Evolutionary conservation across 805 yeast species (phyloP), one percentile per base, ranked within the genome.

Genomic region (Sugiyamaella mastotermitis): DNA sequence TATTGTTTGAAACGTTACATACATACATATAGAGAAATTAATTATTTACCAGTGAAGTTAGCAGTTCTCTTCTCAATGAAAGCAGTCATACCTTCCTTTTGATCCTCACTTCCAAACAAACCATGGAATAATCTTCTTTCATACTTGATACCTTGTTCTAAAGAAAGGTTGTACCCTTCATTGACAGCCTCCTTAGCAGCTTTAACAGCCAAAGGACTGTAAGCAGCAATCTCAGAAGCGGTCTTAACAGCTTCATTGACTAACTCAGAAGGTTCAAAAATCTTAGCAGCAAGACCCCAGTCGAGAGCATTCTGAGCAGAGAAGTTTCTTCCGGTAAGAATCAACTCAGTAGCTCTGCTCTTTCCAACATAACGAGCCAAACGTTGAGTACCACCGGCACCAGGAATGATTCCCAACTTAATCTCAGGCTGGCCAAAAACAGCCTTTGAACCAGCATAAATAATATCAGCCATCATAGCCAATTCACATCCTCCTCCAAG

Each of bases 401-500:
- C 74, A 19, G 75, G 75, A 30, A 70, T 61, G 14, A 71, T 61
- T 3, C 78, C 78, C 18, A 72, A 58, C 42, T 65, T 67, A 50
- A 72, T 68, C 52, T 72, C 78, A 18, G 78, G 78, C 52, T 72
- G 76, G 8, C 78, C 78, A 46, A 72, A 71, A 28, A 52, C 53
- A 14, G 77, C 74, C 40, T 58, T 57, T 27, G 64, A 64, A 14
- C 76, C 72, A 13, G 72, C 72, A 41, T 72, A 72, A 32, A 72
- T 54, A 40, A 72, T 66, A 46, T 72, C 78, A 26, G 69, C 63
- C 56, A 64, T 58, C 76, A 72, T 70, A 15, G 78, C 77, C 26
- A 72, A 52, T 50, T 72, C 78, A 42, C 74, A 71, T 15, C 78
- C 78, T 14, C 78, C 78, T 19, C 78, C 78, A 9, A 73, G 62